A percentile compares a stretch with the other conserved stretches of the same genome.
phyloP scores from a whole-genome alignment of 2,329 filamentous ascomycete species.

The Sodiomyces alkalinus region DNA sequence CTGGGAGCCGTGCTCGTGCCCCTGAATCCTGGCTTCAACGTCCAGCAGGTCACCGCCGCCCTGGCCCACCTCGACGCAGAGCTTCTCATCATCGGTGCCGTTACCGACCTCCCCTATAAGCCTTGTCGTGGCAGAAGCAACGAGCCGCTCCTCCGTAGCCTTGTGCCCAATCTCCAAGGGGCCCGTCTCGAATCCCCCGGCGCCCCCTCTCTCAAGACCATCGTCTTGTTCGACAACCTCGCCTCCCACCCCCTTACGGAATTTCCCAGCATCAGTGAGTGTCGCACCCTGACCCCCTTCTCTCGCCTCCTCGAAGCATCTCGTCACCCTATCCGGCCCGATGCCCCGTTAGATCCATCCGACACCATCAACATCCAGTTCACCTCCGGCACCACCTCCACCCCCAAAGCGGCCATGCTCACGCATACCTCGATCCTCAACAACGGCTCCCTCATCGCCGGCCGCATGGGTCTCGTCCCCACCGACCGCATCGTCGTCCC shows the following conservation, averaged over 20 bases:
- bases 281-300: conserved; percentile 30
- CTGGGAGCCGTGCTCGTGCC: conserved; percentile 90
- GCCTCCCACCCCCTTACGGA: conserved; percentile 23
- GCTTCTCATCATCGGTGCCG: conserved; percentile 70
- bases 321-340: conserved; percentile 21
- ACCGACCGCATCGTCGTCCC: conserved; percentile 70
- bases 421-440: conserved; percentile 80
- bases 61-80: conserved; percentile 58
- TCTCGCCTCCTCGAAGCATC: conserved; percentile 21
- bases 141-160: conserved; percentile 25
- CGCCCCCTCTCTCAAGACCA: conserved; percentile 53
- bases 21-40: conserved; percentile 80
- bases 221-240: conserved; percentile 73
- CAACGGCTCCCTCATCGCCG: conserved; percentile 73
- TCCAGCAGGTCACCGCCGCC: conserved; percentile 61
- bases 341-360: conserved; percentile 32
- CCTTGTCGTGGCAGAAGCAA: conserved; percentile 39
- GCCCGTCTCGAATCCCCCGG: conserved; percentile 22
- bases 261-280: conserved; percentile 25
- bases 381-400: conserved; percentile 85
- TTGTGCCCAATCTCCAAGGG: conserved; percentile 26
- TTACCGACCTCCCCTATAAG: conserved; percentile 66
- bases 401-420: conserved; percentile 83
- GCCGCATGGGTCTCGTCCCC: conserved; percentile 66
- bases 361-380: conserved; percentile 94